Evolutionary conservation across 139 green algal genomes (phyloP), one percentile per base, ranked within the genome.

Genomic region (Edaphochlamys debaryana): DNA sequence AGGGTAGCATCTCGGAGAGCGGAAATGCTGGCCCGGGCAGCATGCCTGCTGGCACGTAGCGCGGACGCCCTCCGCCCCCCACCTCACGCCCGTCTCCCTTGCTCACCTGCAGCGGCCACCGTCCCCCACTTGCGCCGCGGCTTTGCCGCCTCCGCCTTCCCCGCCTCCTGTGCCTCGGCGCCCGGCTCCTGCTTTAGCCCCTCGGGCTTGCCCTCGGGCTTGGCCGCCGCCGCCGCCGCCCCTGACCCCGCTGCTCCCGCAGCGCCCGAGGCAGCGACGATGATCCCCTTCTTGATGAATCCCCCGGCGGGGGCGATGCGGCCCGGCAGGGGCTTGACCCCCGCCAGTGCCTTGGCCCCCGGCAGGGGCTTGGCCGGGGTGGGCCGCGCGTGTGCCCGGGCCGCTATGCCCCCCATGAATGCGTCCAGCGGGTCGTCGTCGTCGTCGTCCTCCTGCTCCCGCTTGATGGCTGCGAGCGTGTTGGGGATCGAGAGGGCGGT

Each of bases 11-110:
- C n/a, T 73, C 76, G 29, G 42, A 63, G 56, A n/a, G n/a, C n/a
- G 11, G 13, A 30, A 63, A 90, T 90, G 87, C 72, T 90, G 48
- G 86, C 81, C 38, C 82, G 87, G 34, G 71, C 69, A 56, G 87
- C 78, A 36, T 82, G 72, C n/a, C 79, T 88, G 9, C 50, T 88
- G 54, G 82, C 79, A 25, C 64, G 82, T 58, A 52, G 82, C 52
- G 81, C 76, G 20, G 79, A 70, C n/a, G n/a, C n/a, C n/a, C n/a
- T n/a, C n/a, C n/a, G n/a, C n/a, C n/a, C n/a, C n/a, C n/a, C n/a
- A n/a, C n/a, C n/a, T n/a, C n/a, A n/a, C n/a, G n/a, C n/a, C n/a
- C n/a, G n/a, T n/a, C n/a, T n/a, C n/a, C n/a, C n/a, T n/a, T n/a
- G n/a, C n/a, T n/a, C n/a, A n/a, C n/a, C n/a, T n/a, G n/a, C n/a